These are phyloP conservation scores for Panicum miliaceum DNA, from an alignment of 176 grass and related monocot genomes.

Conservation along the genomic window DNA sequence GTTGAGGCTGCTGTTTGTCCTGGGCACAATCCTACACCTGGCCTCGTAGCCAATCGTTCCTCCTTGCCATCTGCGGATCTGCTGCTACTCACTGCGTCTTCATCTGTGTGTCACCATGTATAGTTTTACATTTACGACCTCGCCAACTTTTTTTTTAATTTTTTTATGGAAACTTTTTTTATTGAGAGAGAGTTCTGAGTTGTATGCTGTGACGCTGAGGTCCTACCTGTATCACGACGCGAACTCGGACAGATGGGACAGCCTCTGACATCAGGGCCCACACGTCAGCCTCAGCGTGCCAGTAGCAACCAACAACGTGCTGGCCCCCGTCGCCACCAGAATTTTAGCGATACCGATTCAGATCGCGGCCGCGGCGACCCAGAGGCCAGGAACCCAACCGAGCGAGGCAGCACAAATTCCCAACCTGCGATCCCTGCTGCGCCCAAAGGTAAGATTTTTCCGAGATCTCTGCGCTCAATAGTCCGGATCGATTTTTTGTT, in stretches of 20 bases:
- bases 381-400: background rate
- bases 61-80: background rate
- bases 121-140: background rate
- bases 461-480: background rate
- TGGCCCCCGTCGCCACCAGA: background rate
- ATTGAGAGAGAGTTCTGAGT: no score
- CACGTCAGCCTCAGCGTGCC: background rate
- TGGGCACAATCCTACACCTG: background rate
- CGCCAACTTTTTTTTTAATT: no score
- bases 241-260: background rate
- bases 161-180: no score
- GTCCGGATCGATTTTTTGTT: background rate
- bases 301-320: background rate
- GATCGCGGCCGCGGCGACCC: constrained; percentile 29
- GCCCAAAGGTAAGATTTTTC: constrained; percentile 30
- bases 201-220: background rate
- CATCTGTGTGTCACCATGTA: background rate
- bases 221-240: background rate
- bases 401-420: background rate
- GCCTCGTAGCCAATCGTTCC: background rate
- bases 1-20: background rate
- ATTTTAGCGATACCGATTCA: background rate
- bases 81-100: background rate
- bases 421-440: constrained; percentile 22
- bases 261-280: background rate